phyloP scores from a whole-genome alignment of 1,284 basidiomycete species.

The Ustilago loliicola region DNA sequence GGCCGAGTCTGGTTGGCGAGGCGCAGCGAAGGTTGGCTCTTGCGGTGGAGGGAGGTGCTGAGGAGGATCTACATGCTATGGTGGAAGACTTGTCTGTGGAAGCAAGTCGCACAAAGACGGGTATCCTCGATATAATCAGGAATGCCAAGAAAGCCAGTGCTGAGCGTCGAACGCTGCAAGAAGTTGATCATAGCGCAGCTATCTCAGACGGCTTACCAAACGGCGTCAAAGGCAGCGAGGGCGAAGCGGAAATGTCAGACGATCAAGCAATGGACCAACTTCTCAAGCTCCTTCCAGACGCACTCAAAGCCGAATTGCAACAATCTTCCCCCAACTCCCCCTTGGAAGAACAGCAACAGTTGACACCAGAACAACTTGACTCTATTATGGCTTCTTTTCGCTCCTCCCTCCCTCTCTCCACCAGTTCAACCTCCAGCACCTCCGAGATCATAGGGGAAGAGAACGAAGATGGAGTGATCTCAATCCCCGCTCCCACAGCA shows the following conservation, averaged over 20 bases:
- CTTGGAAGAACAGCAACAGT: conserved; percentile 7
- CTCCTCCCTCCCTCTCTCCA: background rate
- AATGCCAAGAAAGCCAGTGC: conserved; percentile 21
- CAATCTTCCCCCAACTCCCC: background rate
- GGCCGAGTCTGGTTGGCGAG: conserved; percentile 73
- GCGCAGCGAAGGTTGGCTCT: conserved; percentile 18
- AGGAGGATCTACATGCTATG: background rate
- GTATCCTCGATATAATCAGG: conserved; percentile 58
- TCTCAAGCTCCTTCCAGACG: conserved; percentile 45
- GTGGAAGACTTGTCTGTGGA: conserved; percentile 18
- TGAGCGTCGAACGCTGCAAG: conserved; percentile 32
- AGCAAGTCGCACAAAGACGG: conserved; percentile 46
- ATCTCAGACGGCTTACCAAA: background rate
- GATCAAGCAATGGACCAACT: conserved; percentile 48
- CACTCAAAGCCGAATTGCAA: conserved; percentile 36
- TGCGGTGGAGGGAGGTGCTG: background rate
- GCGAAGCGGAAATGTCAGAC: conserved; percentile 22
- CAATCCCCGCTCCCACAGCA: conserved; percentile 2
- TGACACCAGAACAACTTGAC: conserved; percentile 43
- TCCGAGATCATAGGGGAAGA: background rate
- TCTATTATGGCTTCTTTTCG: conserved; percentile 40
- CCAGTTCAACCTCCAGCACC: background rate
- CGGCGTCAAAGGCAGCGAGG: background rate
- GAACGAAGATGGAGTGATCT: conserved; percentile 14
- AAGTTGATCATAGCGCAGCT: conserved; percentile 24